A percentile compares a stretch with the other conserved stretches of the same genome.
phyloP scores from a whole-genome alignment of 352 stramenopile species.

The Phytophthora ohioensis region DNA sequence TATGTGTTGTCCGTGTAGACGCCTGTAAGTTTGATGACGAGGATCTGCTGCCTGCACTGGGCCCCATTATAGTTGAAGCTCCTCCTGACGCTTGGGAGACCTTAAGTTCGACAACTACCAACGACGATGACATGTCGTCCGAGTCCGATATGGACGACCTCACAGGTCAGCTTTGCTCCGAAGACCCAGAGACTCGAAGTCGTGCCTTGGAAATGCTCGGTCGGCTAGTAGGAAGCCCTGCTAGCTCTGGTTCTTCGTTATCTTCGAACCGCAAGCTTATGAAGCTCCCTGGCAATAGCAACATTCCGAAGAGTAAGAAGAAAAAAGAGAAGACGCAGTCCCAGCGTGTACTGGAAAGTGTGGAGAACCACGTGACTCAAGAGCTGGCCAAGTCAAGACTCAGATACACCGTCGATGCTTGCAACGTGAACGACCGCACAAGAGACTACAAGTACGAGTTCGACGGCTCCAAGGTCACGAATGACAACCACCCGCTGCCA shows the following conservation, averaged over 20 bases:
- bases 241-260: constrained; percentile 29
- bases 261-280: constrained; percentile 25
- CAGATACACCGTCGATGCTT: constrained; percentile 30
- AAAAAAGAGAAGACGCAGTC: constrained; percentile 42
- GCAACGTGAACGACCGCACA: constrained; percentile 42
- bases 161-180: constrained; percentile 49
- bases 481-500: constrained; percentile 54
- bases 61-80: constrained; percentile 45
- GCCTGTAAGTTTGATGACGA: constrained; percentile 60
- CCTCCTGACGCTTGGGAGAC: constrained; percentile 51
- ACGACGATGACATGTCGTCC: constrained; percentile 30
- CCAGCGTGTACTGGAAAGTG: constrained; percentile 42
- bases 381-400: constrained; percentile 35
- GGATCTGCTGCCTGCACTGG: constrained; percentile 47
- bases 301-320: constrained; percentile 8
- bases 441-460: constrained; percentile 66
- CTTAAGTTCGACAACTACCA: constrained; percentile 19
- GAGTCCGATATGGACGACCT: constrained; percentile 42
- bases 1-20: constrained; percentile 64
- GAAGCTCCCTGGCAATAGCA: constrained; percentile 25
- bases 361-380: constrained; percentile 57
- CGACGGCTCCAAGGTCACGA: constrained; percentile 42
- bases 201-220: constrained; percentile 55
- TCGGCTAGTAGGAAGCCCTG: constrained; percentile 39
- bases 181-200: constrained; percentile 51